phyloP scores from a whole-genome alignment of 108 stramenopile species.

The Cyclostephanos tholiformis region DNA sequence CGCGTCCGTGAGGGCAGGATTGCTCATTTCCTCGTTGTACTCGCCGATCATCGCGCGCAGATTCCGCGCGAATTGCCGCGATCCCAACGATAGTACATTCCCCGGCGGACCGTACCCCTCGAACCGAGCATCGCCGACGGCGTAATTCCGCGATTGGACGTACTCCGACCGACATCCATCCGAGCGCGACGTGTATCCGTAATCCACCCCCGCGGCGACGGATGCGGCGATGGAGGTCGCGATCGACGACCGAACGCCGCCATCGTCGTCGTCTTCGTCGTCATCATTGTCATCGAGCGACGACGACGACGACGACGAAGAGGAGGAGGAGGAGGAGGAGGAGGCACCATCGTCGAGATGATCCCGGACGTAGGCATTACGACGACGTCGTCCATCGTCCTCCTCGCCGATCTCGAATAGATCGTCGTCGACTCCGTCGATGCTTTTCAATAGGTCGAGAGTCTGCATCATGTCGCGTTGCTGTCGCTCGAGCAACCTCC shows the following conservation, averaged over 20 bases:
- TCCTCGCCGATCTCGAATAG: not conserved
- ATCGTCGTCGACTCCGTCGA: constrained; percentile 21
- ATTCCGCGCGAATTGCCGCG: constrained; percentile 63
- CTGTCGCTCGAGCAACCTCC: constrained; percentile 54
- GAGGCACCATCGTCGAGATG: not conserved
- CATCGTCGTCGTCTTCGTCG: not conserved
- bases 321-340: not conserved
- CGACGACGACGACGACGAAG: not conserved
- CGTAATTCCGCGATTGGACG: constrained; percentile 6
- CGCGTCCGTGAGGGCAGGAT: constrained; percentile 26
- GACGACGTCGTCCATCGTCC: not conserved
- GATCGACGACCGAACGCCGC: not conserved
- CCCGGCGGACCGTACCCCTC: constrained; percentile 61
- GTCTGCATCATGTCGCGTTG: constrained; percentile 52
- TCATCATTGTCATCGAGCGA: constrained; percentile 14
- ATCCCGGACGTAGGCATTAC: not conserved
- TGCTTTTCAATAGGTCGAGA: constrained; percentile 37
- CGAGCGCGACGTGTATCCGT: constrained; percentile 63
- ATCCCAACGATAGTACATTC: constrained; percentile 55
- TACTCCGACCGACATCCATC: constrained; percentile 52
- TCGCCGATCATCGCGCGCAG: constrained; percentile 64
- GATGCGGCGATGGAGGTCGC: constrained; percentile 47
- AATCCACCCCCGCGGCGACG: constrained; percentile 56
- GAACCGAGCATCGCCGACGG: constrained; percentile 32
- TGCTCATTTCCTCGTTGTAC: constrained; percentile 53